Conservation (phyloP, 768 basidiomycete genomes). For the Russula sp. region DNA sequence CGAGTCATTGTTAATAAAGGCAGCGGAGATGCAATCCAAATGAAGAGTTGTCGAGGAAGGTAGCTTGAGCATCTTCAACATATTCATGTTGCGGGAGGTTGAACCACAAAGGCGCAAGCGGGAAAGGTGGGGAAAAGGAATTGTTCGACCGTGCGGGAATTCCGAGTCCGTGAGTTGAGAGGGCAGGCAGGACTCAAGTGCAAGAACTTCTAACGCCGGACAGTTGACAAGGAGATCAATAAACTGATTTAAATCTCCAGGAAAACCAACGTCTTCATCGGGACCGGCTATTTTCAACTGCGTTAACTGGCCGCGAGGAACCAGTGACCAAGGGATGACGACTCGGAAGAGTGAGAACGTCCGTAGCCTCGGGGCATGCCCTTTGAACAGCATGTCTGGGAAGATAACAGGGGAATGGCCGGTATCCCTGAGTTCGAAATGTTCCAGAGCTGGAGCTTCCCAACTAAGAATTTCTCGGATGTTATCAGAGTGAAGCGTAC, state of each 20-base stretch:
- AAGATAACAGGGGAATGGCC: background rate
- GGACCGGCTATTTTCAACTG: background rate
- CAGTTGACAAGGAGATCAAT: slow-evolving; percentile 1
- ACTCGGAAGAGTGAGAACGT: background rate
- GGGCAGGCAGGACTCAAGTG: slow-evolving; percentile 8
- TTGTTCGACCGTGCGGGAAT: background rate
- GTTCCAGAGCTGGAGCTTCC: slow-evolving; percentile 13
- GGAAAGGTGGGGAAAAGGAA: background rate
- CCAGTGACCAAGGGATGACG: slow-evolving; percentile 2
- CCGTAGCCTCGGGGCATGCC: background rate
- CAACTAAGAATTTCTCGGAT: background rate
- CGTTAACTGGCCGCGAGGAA: slow-evolving; percentile 13
- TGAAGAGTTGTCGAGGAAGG: slow-evolving; percentile 7
- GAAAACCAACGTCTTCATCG: background rate
- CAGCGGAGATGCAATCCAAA: background rate
- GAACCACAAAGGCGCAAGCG: too few relatives aligned
- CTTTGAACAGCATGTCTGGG: background rate
- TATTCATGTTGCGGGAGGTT: too few relatives aligned
- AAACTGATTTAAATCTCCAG: background rate
- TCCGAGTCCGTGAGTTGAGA: background rate
- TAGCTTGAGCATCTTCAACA: background rate
- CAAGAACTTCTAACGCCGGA: slow-evolving; percentile 13
- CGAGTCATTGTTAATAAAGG: background rate
- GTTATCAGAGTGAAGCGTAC: background rate
- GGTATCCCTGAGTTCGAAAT: slow-evolving; percentile 6